These are phyloP conservation scores for Kwoniella dendrophila DNA, from an alignment of 768 basidiomycete genomes.

Conservation along the genomic window DNA sequence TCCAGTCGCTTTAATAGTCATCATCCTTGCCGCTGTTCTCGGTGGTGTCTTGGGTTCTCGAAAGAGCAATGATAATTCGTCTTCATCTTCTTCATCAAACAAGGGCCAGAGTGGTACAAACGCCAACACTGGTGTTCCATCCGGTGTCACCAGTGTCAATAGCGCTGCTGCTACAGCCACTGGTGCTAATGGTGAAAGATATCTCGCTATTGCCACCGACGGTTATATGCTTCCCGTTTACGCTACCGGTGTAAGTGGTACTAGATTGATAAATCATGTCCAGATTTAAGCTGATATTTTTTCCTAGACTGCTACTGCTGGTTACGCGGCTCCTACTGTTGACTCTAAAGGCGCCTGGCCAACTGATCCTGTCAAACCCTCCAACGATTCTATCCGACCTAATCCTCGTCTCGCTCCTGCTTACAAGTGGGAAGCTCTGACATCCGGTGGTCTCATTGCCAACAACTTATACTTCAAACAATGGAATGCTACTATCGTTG, in stretches of 20 bases:
- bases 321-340: slow-evolving; percentile 60
- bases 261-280: neutral
- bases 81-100: slow-evolving; percentile 13
- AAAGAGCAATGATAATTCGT: slow-evolving; percentile 24
- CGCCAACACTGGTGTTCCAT: slow-evolving; percentile 34
- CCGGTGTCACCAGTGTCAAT: slow-evolving; percentile 33
- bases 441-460: slow-evolving; percentile 67
- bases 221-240: slow-evolving; percentile 81
- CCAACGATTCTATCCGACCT: slow-evolving; percentile 69
- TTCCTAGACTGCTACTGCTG: slow-evolving; percentile 60
- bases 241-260: slow-evolving; percentile 83
- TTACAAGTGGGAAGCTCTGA: slow-evolving; percentile 87
- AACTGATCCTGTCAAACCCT: slow-evolving; percentile 71
- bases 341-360: slow-evolving; percentile 69
- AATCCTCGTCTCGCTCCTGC: slow-evolving; percentile 87
- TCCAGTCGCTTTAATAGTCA: slow-evolving; percentile 49
- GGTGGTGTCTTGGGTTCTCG: slow-evolving; percentile 76
- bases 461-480: slow-evolving; percentile 79
- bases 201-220: slow-evolving; percentile 76
- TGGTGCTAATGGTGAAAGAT: slow-evolving; percentile 48
- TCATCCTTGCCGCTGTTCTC: slow-evolving; percentile 59
- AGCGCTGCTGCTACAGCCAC: slow-evolving; percentile 41
- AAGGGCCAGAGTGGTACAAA: slow-evolving; percentile 57
- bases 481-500: slow-evolving; percentile 91
- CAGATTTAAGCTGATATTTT: neutral